A percentile compares a stretch with the other conserved stretches of the same genome.
Conservation (phyloP, 805 yeast genomes). For the Saccharomycopsis synnaedendra region DNA sequence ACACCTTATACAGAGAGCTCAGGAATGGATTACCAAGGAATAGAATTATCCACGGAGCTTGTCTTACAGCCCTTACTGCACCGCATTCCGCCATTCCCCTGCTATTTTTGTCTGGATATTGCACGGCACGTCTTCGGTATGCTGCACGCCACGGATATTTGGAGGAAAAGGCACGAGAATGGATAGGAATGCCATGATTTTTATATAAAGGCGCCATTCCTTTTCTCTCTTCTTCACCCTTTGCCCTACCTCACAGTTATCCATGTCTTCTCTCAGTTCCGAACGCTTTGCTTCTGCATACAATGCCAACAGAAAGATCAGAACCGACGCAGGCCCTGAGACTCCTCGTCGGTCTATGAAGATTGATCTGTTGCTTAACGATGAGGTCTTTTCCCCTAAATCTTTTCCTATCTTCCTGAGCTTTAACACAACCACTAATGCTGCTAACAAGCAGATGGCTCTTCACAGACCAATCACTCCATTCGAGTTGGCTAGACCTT, state of each 20-base stretch:
- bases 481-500: background rate
- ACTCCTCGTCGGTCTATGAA: conserved; percentile 14
- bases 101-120: too few relatives aligned
- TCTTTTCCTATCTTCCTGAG: conserved; percentile 11
- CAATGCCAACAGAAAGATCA: background rate
- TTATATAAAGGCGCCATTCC: too few relatives aligned
- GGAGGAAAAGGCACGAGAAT: too few relatives aligned
- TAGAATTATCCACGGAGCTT: too few relatives aligned
- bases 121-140: too few relatives aligned
- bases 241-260: background rate
- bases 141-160: too few relatives aligned
- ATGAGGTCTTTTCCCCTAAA: conserved; percentile 7
- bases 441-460: conserved; percentile 2
- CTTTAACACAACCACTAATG: conserved; percentile 10
- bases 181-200: too few relatives aligned
- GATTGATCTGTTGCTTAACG: conserved; percentile 11
- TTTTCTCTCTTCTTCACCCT: background rate
- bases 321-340: background rate
- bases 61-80: too few relatives aligned
- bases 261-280: conserved; percentile 5
- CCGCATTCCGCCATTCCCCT: too few relatives aligned
- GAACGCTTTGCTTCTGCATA: conserved; percentile 1
- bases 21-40: too few relatives aligned
- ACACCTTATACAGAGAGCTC: too few relatives aligned
- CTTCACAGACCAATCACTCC: conserved; percentile 14